Percentiles rank a stretch among this genome's conserved stretches.
Conservation (phyloP, 495 filamentous ascomycete species). For the Penicillium odoratum region DNA sequence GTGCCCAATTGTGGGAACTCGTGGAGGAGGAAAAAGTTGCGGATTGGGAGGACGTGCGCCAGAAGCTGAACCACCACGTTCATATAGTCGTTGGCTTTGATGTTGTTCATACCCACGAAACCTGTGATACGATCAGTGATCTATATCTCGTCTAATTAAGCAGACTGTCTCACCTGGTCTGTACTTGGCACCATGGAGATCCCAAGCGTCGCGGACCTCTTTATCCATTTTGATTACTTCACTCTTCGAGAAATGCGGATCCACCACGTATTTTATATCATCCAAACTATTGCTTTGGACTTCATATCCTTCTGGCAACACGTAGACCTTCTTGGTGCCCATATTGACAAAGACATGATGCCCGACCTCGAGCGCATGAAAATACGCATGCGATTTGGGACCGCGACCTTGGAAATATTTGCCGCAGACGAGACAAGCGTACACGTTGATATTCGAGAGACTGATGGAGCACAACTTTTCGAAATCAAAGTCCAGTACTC, state of each 20-base stretch:
- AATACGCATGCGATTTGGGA: constrained; percentile 93
- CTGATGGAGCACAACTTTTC: constrained; percentile 96
- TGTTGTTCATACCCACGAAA: constrained; percentile 99
- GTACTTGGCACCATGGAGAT: constrained; percentile 79
- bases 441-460: constrained; percentile 97
- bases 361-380: constrained; percentile 89
- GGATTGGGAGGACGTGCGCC: constrained; percentile 83
- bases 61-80: constrained; percentile 96
- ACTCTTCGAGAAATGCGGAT: constrained; percentile 77
- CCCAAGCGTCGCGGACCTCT: constrained; percentile 71
- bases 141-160: background rate
- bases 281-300: constrained; percentile 93
- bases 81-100: constrained; percentile 98
- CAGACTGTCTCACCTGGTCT: constrained; percentile 60
- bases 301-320: constrained; percentile 96
- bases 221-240: constrained; percentile 81
- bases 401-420: constrained; percentile 97
- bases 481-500: constrained; percentile 90
- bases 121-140: constrained; percentile 42
- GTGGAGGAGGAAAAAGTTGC: constrained; percentile 92
- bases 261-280: constrained; percentile 97
- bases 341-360: constrained; percentile 99
- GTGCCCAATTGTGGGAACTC: constrained; percentile 44
- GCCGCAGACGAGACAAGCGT: constrained; percentile 95
- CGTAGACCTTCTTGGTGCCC: constrained; percentile 90